These are phyloP conservation scores for Hibiscus mutabilis DNA, from an alignment of 345 rosid genomes.

Conservation along the genomic window DNA sequence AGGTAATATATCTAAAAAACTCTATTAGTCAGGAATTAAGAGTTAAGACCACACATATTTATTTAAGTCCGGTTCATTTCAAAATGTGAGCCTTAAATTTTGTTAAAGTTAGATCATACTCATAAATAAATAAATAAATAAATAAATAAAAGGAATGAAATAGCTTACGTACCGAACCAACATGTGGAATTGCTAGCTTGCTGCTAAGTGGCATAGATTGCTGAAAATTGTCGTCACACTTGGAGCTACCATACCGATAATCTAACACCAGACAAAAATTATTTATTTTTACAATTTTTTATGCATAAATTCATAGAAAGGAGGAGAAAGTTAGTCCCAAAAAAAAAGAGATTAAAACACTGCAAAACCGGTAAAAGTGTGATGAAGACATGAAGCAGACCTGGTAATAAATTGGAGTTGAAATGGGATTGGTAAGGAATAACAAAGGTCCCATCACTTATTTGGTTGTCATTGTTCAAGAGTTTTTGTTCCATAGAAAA, in stretches of 20 bases:
- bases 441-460: constrained; percentile 16
- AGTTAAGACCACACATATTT: neutral
- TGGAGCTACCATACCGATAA: too few relatives aligned
- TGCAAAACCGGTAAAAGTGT: neutral
- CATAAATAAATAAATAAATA: too few relatives aligned
- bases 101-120: too few relatives aligned
- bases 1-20: too few relatives aligned
- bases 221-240: constrained; percentile 13
- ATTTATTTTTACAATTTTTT: neutral
- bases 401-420: constrained; percentile 23
- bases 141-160: neutral
- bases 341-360: neutral
- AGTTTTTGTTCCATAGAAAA: constrained; percentile 24
- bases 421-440: constrained; percentile 24
- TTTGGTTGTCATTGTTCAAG: constrained; percentile 21
- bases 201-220: constrained; percentile 8
- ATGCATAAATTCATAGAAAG: neutral
- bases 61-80: neutral
- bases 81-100: too few relatives aligned
- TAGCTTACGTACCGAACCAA: constrained; percentile 16
- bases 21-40: too few relatives aligned
- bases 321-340: neutral
- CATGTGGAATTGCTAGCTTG: constrained; percentile 15
- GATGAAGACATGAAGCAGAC: constrained; percentile 17
- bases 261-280: constrained; percentile 13